Evolutionary conservation across 495 filamentous ascomycete species (phyloP).

Genomic region (Aspergillus saccharolyticus): DNA sequence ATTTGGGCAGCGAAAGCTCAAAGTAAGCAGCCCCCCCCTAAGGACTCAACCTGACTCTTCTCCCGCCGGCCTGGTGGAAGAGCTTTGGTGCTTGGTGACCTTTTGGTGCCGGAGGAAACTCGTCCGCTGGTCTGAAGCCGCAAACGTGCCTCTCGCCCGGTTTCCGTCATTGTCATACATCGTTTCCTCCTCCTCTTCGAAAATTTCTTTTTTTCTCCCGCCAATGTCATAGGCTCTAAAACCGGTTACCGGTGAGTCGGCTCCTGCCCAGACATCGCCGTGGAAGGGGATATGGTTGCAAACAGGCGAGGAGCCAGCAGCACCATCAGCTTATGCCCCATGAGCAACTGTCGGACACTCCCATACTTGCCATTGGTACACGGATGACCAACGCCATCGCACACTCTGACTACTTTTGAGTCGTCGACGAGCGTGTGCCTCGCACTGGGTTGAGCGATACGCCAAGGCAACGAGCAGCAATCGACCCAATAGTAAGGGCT

Average conservation of each 20-base stretch:
- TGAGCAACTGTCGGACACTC: slow-evolving; percentile 20
- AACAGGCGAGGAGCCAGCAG: slow-evolving; percentile 11
- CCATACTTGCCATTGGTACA: slow-evolving; percentile 19
- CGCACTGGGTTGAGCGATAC: slow-evolving; percentile 12
- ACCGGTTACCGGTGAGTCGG: not conserved
- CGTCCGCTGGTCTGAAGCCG: not conserved
- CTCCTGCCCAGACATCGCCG: not conserved
- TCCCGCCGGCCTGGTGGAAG: slow-evolving; percentile 1
- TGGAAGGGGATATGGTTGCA: slow-evolving; percentile 2
- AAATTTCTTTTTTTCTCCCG: slow-evolving; percentile 9
- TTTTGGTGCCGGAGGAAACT: not conserved
- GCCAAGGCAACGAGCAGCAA: slow-evolving; percentile 12
- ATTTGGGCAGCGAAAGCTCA: slow-evolving; percentile 22
- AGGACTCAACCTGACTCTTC: slow-evolving; percentile 7
- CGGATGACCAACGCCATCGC: slow-evolving; percentile 13
- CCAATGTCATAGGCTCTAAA: slow-evolving; percentile 1
- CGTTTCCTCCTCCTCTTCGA: slow-evolving; percentile 9
- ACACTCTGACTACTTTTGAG: slow-evolving; percentile 16
- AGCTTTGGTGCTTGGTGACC: not conserved
- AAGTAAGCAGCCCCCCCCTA: slow-evolving; percentile 9
- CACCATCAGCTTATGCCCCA: slow-evolving; percentile 15
- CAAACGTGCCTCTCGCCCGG: not conserved
- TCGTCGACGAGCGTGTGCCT: slow-evolving; percentile 21
- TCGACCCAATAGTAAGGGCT: slow-evolving; percentile 13
- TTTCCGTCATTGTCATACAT: not conserved